phyloP scores from a whole-genome alignment of 2,329 filamentous ascomycete species.

The Pestalotiopsis sp. region DNA sequence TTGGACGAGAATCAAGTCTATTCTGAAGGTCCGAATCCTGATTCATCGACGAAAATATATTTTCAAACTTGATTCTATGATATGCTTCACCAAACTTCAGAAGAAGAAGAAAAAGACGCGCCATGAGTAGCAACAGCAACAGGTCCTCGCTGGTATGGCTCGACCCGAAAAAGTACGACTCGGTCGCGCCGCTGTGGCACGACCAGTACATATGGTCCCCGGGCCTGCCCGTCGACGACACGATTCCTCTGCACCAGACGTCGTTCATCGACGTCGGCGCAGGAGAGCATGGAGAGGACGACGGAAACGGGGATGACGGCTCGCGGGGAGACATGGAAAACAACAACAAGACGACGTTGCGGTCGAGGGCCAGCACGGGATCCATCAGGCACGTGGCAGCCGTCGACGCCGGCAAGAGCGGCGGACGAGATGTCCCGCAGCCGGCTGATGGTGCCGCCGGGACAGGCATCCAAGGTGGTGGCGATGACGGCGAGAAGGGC shows the following conservation, averaged over 20 bases:
- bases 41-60: too few species aligned
- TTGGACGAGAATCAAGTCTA: too few species aligned
- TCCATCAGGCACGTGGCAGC: neutral
- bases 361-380: neutral
- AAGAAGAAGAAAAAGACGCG: neutral
- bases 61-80: too few species aligned
- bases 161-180: slow-evolving; percentile 4
- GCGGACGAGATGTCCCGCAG: neutral
- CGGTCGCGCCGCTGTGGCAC: slow-evolving; percentile 14
- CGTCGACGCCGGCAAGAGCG: neutral
- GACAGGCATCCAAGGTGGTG: neutral
- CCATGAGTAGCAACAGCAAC: neutral
- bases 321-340: neutral
- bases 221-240: slow-evolving; percentile 15
- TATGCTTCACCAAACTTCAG: too few species aligned
- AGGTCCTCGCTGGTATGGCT: slow-evolving; percentile 7
- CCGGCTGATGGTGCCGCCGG: neutral
- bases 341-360: neutral
- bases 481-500: too few species aligned
- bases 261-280: slow-evolving; percentile 16
- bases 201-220: slow-evolving; percentile 19
- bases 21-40: too few species aligned
- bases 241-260: slow-evolving; percentile 17
- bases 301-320: neutral
- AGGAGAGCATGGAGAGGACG: slow-evolving; percentile 1